Evolutionary conservation across 768 basidiomycete genomes (phyloP).

Genomic region (Cystobasidiopsis lactophilus): DNA sequence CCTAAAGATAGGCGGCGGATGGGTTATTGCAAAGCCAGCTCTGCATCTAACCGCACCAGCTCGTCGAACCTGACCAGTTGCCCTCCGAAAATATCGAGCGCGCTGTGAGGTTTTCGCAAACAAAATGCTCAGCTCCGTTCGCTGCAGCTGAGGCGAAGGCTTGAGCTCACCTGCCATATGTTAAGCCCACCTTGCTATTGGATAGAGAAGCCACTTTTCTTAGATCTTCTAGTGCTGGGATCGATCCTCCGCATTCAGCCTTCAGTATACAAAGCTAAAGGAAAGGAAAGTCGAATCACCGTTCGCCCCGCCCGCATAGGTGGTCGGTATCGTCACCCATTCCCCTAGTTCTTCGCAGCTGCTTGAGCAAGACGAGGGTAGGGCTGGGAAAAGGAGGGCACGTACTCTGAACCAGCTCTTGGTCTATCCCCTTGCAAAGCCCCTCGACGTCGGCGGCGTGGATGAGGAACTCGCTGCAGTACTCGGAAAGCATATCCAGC

Average conservation of each 20-base stretch:
- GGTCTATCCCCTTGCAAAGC: conserved; percentile 84
- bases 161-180: conserved; percentile 46
- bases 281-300: conserved; percentile 29
- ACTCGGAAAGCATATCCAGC: conserved; percentile 47
- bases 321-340: conserved; percentile 78
- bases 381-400: not conserved
- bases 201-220: conserved; percentile 59
- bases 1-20: no score
- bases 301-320: conserved; percentile 91
- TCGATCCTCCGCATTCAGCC: not conserved
- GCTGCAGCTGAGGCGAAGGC: not conserved
- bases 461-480: conserved; percentile 85
- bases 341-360: conserved; percentile 49
- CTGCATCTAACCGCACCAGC: conserved; percentile 19
- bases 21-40: no score
- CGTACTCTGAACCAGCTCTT: conserved; percentile 57
- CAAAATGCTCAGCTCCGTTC: no score
- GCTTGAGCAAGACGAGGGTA: not conserved
- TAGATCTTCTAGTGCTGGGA: conserved; percentile 56
- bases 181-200: conserved; percentile 60
- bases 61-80: conserved; percentile 28
- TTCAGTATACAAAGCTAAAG: not conserved
- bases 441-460: conserved; percentile 99
- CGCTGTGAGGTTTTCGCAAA: no score
- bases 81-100: conserved; percentile 33